A percentile compares a stretch with the other conserved stretches of the same genome.
These are phyloP conservation scores for Eragrostis tef DNA, from an alignment of 202 grass and related monocot species.

Conservation along the genomic window DNA sequence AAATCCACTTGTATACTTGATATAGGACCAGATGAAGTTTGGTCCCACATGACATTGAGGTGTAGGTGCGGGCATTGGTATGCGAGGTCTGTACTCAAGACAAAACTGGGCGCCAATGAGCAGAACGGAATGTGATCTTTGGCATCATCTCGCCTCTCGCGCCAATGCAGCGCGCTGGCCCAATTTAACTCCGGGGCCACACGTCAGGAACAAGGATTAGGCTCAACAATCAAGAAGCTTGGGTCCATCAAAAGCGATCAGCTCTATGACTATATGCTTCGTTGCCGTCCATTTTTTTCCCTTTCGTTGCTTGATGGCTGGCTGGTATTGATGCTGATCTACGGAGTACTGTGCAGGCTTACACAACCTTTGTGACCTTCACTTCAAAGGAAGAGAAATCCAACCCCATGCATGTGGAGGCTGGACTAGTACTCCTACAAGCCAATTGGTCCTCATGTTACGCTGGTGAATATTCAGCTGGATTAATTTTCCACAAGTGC, in stretches of 20 bases:
- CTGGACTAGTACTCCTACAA: too few species aligned
- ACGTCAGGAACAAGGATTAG: neutral
- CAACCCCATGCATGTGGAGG: neutral
- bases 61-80: neutral
- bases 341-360: neutral
- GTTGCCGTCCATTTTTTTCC: too few species aligned
- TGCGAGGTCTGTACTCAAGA: conserved; percentile 31
- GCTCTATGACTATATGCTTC: neutral
- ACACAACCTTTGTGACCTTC: neutral
- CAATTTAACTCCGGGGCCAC: neutral
- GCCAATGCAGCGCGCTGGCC: neutral
- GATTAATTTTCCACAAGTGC: too few species aligned
- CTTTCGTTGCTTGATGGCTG: too few species aligned
- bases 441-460: too few species aligned
- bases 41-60: neutral
- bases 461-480: neutral
- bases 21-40: rapidly evolving
- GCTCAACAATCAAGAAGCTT: neutral
- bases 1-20: neutral
- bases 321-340: neutral
- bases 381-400: too few species aligned
- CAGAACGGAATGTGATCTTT: conserved; percentile 36
- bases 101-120: conserved; percentile 42
- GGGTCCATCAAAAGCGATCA: neutral
- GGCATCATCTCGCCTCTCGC: neutral